A percentile compares a stretch with the other conserved stretches of the same genome.
Conservation (phyloP, 1,284 basidiomycete species). For the Lentinula novae-zelandiae region DNA sequence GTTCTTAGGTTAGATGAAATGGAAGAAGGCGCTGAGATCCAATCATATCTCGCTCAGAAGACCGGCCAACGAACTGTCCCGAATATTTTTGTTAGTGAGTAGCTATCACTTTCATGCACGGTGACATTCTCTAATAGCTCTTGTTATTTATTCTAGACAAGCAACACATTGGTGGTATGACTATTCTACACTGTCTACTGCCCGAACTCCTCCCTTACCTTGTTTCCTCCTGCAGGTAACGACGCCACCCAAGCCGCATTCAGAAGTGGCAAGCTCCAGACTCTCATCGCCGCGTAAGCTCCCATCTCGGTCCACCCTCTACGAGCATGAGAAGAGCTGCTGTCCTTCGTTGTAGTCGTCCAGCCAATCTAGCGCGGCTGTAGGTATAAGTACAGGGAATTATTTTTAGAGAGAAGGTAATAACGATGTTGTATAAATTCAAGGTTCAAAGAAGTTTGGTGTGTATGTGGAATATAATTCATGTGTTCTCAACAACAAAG, state of each 20-base stretch:
- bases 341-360: too few relatives aligned
- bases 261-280: slow-evolving; percentile 18
- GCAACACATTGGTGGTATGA: slow-evolving; percentile 39
- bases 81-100: slow-evolving; percentile 54
- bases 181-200: background rate
- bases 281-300: slow-evolving; percentile 16
- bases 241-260: slow-evolving; percentile 22
- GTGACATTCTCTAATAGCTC: background rate
- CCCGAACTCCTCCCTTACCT: background rate
- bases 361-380: too few relatives aligned
- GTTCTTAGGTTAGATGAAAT: slow-evolving; percentile 20
- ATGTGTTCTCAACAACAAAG: too few relatives aligned
- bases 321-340: too few relatives aligned
- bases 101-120: background rate
- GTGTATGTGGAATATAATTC: too few relatives aligned
- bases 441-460: too few relatives aligned
- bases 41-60: slow-evolving; percentile 41
- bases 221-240: slow-evolving; percentile 16
- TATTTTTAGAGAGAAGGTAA: too few relatives aligned
- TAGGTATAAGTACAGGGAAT: too few relatives aligned
- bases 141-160: slow-evolving; percentile 6
- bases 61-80: slow-evolving; percentile 50
- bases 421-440: too few relatives aligned
- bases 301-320: background rate
- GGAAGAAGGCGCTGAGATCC: slow-evolving; percentile 44